These are phyloP conservation scores for Botryosphaeria dothidea DNA, from an alignment of 2,329 filamentous ascomycete genomes.

Conservation along the genomic window DNA sequence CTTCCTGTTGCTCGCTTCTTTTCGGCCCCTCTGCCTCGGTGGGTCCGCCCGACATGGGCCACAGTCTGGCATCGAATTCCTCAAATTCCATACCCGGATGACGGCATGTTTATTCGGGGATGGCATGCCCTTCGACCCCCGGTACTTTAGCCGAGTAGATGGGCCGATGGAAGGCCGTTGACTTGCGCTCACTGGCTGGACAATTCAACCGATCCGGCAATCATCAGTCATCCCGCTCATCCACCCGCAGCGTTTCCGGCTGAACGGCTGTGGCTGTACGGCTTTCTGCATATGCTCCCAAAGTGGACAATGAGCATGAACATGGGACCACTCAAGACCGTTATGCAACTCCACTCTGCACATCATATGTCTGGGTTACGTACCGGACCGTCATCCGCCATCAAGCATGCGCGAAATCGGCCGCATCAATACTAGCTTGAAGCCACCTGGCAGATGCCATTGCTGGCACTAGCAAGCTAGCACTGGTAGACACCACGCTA, in stretches of 20 bases:
- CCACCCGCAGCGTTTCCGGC: background rate
- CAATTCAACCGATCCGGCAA: background rate
- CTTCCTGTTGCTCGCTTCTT: background rate
- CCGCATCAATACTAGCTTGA: background rate
- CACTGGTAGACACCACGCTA: background rate
- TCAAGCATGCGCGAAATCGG: background rate
- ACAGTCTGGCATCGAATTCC: conserved; percentile 1
- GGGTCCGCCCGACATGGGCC: background rate
- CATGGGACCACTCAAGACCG: background rate
- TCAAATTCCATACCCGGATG: background rate
- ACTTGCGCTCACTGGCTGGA: background rate
- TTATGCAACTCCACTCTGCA: background rate
- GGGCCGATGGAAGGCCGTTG: background rate
- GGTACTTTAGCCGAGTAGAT: conserved; percentile 7
- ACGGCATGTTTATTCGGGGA: background rate
- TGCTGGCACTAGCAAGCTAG: background rate
- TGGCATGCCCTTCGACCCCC: background rate
- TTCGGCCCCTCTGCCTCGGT: background rate
- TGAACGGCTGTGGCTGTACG: background rate
- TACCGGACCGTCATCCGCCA: background rate
- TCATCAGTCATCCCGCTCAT: background rate
- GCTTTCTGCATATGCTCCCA: background rate
- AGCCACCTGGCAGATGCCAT: background rate
- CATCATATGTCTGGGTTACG: background rate
- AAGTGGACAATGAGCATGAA: background rate